Evolutionary conservation across 1,284 basidiomycete species (phyloP).

Genomic region (Ceratobasidium sp.): DNA sequence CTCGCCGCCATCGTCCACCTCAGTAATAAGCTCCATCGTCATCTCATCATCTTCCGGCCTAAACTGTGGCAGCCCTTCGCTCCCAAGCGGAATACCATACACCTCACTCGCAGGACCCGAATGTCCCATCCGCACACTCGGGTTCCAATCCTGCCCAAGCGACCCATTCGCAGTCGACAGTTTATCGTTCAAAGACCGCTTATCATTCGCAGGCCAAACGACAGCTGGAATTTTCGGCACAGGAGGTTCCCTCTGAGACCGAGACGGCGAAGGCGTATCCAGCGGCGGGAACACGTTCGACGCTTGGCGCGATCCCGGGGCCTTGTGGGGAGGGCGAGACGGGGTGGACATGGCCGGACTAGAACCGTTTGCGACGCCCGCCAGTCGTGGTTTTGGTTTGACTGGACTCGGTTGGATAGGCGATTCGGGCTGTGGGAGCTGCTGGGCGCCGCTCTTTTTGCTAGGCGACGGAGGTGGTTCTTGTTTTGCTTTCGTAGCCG

Average conservation of each 20-base stretch:
- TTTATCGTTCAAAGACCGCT: neutral
- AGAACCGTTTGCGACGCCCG: conserved; percentile 6
- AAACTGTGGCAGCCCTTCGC: conserved; percentile 43
- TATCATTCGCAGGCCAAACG: conserved; percentile 18
- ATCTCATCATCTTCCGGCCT: conserved; percentile 59
- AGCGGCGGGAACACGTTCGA: conserved; percentile 38
- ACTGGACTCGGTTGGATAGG: conserved; percentile 33
- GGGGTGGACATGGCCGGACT: neutral
- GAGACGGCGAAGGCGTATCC: conserved; percentile 14
- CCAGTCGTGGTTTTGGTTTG: conserved; percentile 32
- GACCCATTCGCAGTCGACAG: conserved; percentile 6
- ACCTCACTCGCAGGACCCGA: conserved; percentile 32
- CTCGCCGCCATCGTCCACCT: conserved; percentile 69
- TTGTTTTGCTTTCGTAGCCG: neutral
- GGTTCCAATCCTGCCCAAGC: conserved; percentile 31
- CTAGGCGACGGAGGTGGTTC: conserved; percentile 10
- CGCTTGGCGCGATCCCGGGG: conserved; percentile 27
- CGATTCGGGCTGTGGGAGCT: conserved; percentile 35
- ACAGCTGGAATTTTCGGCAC: conserved; percentile 16
- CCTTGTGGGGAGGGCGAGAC: conserved; percentile 17
- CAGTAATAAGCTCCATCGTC: conserved; percentile 77
- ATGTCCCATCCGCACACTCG: conserved; percentile 24
- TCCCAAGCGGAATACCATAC: conserved; percentile 43
- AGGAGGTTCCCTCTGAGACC: neutral
- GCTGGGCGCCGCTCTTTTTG: neutral